phyloP scores from a whole-genome alignment of 495 filamentous ascomycete species.

The Neurospora tetraspora region DNA sequence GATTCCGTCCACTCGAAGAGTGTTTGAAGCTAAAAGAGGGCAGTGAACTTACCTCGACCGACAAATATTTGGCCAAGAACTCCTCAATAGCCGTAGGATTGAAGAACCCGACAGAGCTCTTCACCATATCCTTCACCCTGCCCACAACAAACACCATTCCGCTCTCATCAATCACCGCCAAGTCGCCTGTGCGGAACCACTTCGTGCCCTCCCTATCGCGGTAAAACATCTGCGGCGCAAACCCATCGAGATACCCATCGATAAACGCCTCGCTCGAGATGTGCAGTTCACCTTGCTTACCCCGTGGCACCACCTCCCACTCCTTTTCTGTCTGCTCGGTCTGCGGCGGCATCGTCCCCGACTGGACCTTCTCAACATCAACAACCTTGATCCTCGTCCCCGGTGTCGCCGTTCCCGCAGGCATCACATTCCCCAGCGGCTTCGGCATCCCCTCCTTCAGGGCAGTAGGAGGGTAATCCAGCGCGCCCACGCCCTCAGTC shows the following conservation, averaged over 20 bases:
- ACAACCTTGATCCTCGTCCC: background rate
- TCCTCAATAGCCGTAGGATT: background rate
- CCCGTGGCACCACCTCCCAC: background rate
- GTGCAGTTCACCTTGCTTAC: background rate
- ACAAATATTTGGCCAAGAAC: background rate
- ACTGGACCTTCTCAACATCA: background rate
- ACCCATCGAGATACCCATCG: background rate
- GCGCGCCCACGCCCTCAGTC: background rate
- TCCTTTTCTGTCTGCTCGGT: background rate
- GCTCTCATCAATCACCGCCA: background rate
- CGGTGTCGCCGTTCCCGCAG: background rate
- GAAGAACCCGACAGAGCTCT: background rate
- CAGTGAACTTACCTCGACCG: background rate
- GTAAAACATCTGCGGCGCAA: background rate
- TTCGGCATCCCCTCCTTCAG: background rate
- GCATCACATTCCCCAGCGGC: background rate
- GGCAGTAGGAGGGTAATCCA: background rate
- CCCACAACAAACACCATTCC: background rate
- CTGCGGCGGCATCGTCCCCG: background rate
- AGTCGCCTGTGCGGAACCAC: background rate
- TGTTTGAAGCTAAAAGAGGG: background rate
- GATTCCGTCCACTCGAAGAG: background rate
- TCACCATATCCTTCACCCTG: background rate
- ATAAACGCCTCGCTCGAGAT: background rate
- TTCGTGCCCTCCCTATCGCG: background rate